Base-by-base conservation (phyloP, 2,329 filamentous ascomycete species). In the Furcasterigmium furcatum region DNA sequence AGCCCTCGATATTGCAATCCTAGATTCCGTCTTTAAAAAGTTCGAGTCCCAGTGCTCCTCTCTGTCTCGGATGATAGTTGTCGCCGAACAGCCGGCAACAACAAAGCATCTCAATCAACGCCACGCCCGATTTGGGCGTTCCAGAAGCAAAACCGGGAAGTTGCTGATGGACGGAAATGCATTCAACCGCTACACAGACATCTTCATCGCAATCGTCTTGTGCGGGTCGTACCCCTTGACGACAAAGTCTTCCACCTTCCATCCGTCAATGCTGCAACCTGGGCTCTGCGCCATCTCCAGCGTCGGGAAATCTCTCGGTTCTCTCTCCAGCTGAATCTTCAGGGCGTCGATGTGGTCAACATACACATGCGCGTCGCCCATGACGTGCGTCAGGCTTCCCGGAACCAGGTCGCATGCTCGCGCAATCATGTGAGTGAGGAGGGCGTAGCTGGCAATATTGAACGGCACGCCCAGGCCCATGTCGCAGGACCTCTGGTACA, bases 311-410 rank as follows among this genome's bases (percentile, higher is more conserved):
- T 81, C 77, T 10, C 82, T 79, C 21, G 94, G 94, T 61, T 91
- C 87, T 8, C 94, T 75, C 61, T 82, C 78, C 27, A 97, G 63
- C 70, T 99, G 94, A 45, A 82, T 77, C 60, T 86, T 79, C 47
- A 99, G 72, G 12, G 94, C 91, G 44, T 95, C 91, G 8, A 95
- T 80, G 64, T 99, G 94, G 64, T 99, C 92, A 8, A 86, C 69
- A 67, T 99, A 99, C 2, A 99, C 85, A 66, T 99, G 94, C n/a
- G 92, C 90, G 66, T 99, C 94, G 13, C 94, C 94, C 91, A 99
- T 95, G 41, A 91, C 91, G 66, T 97, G 94, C 32, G 91, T 94
- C 51, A 99, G 77, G 43, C 82, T 92, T 0, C 92, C 94, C 0
- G 94, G 91, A 1, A 88, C 79, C 45, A 99, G 68, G 55, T 91